Evolutionary conservation across 2,329 filamentous ascomycete species (phyloP).

Genomic region (Aspergillus terreus): DNA sequence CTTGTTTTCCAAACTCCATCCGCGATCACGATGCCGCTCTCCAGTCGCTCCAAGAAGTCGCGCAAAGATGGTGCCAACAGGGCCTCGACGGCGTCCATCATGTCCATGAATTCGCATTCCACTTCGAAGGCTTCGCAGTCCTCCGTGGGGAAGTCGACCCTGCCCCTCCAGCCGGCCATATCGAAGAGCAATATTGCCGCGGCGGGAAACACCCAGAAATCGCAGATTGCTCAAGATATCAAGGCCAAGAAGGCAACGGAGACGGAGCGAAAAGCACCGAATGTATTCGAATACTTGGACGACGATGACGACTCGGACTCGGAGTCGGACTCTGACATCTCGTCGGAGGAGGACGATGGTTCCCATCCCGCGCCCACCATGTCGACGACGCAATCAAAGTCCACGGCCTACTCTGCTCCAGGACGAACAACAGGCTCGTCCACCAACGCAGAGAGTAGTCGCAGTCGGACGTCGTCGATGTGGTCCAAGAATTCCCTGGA

Average conservation of each 20-base stretch:
- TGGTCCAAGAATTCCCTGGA: slow-evolving; percentile 26
- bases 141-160: slow-evolving; percentile 12
- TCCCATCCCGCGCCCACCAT: slow-evolving; percentile 3
- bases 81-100: slow-evolving; percentile 22
- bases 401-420: slow-evolving; percentile 3
- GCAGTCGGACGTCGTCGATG: slow-evolving; percentile 30
- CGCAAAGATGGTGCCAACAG: slow-evolving; percentile 26
- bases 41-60: slow-evolving; percentile 23
- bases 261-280: slow-evolving; percentile 22
- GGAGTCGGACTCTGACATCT: slow-evolving; percentile 17
- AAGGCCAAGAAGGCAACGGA: slow-evolving; percentile 17
- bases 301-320: slow-evolving; percentile 23
- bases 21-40: slow-evolving; percentile 26
- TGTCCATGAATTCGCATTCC: slow-evolving; percentile 16
- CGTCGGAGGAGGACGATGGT: slow-evolving; percentile 11
- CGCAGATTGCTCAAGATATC: slow-evolving; percentile 11
- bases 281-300: slow-evolving; percentile 41
- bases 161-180: slow-evolving; percentile 7
- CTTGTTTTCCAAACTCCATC: neutral
- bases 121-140: slow-evolving; percentile 17
- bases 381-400: slow-evolving; percentile 9
- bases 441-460: slow-evolving; percentile 15
- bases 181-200: slow-evolving; percentile 13
- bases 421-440: slow-evolving; percentile 6
- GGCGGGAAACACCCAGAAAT: slow-evolving; percentile 12